Conservation (phyloP, 495 filamentous ascomycete genomes). For the Talaromyces thailandensis region DNA sequence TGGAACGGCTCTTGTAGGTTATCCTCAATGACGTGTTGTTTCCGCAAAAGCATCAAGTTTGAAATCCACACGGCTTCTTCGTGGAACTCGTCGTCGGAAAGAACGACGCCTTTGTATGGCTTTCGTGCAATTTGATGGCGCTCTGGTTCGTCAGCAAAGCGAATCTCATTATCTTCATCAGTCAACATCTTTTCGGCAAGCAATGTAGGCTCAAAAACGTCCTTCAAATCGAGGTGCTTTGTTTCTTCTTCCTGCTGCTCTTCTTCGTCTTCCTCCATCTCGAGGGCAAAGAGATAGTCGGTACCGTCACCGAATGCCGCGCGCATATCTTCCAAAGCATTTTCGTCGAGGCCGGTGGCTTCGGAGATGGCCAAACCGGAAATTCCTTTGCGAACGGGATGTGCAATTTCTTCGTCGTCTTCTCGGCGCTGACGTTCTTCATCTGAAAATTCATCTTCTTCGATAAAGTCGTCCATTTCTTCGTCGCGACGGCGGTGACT, state of each 20-base stretch:
- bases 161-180: conserved; percentile 87
- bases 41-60: conserved; percentile 77
- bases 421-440: conserved; percentile 68
- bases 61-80: conserved; percentile 92
- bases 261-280: conserved; percentile 61
- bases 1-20: conserved; percentile 76
- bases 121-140: conserved; percentile 87
- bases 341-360: conserved; percentile 75
- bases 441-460: conserved; percentile 87
- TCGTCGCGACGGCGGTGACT: conserved; percentile 39
- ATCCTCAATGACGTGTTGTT: conserved; percentile 45
- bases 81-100: conserved; percentile 70
- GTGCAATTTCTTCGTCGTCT: conserved; percentile 80
- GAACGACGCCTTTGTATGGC: conserved; percentile 67
- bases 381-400: conserved; percentile 55
- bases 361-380: conserved; percentile 49
- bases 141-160: conserved; percentile 80
- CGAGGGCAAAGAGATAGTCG: conserved; percentile 89
- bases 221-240: conserved; percentile 81
- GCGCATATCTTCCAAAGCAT: conserved; percentile 88
- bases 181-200: conserved; percentile 88
- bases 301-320: conserved; percentile 89
- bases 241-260: conserved; percentile 63
- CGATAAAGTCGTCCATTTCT: conserved; percentile 96
- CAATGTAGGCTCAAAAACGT: conserved; percentile 95